A percentile compares a stretch with the other conserved stretches of the same genome.
Conservation (phyloP, 2,329 filamentous ascomycete genomes). For the Albophoma yamanashiensis region DNA sequence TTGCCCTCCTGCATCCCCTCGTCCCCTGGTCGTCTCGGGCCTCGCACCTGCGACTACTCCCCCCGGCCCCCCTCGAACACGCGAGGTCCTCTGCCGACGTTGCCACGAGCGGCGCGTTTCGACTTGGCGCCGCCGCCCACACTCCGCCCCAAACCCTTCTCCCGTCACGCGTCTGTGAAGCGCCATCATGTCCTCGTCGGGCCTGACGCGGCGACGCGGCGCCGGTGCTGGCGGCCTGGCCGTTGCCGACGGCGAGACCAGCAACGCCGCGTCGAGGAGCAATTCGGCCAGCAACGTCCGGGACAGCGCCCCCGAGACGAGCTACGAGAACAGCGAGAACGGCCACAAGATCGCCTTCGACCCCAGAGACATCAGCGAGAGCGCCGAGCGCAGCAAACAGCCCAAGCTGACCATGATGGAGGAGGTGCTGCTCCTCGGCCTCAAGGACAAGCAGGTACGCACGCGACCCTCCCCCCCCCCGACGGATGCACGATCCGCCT, state of each 20-base stretch:
- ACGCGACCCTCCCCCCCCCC: neutral
- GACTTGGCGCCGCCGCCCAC: neutral
- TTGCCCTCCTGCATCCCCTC: neutral
- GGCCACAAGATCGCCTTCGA: slow-evolving; percentile 98
- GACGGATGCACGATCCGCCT: neutral
- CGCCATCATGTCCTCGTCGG: slow-evolving; percentile 31
- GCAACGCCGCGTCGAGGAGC: slow-evolving; percentile 44
- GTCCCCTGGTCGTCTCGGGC: neutral
- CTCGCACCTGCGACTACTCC: neutral
- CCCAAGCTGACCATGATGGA: slow-evolving; percentile 99
- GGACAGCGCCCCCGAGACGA: slow-evolving; percentile 58
- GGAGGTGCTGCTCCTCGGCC: slow-evolving; percentile 84
- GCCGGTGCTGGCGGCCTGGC: slow-evolving; percentile 55
- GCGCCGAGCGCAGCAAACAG: slow-evolving; percentile 90
- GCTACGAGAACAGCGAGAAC: slow-evolving; percentile 86
- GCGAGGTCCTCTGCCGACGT: neutral
- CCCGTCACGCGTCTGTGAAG: slow-evolving; percentile 7
- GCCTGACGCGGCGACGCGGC: slow-evolving; percentile 57
- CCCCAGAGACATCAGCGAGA: slow-evolving; percentile 94
- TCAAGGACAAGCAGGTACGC: slow-evolving; percentile 96
- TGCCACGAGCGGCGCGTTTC: neutral
- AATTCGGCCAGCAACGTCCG: slow-evolving; percentile 42
- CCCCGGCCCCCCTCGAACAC: neutral
- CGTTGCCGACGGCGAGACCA: slow-evolving; percentile 42
- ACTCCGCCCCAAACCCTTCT: neutral